phyloP scores from a whole-genome alignment of 1,284 basidiomycete genomes.

The Leccinum subfulvum region DNA sequence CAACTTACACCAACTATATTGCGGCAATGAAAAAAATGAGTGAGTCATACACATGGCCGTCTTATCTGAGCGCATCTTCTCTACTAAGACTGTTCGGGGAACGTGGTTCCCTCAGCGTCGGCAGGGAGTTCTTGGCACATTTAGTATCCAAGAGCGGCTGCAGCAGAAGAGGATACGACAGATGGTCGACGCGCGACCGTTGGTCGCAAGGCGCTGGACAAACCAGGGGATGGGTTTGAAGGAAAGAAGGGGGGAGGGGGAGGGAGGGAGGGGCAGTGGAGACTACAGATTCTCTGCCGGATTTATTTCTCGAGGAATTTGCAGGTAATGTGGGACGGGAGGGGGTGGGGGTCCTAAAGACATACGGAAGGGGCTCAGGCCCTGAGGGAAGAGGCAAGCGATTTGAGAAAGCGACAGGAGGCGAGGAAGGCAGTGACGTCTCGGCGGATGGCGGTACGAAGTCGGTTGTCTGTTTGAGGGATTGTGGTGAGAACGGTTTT shows the following conservation, averaged over 20 bases:
- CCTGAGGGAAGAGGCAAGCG: slow-evolving; percentile 15
- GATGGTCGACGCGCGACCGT: slow-evolving; percentile 39
- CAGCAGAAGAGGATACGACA: slow-evolving; percentile 29
- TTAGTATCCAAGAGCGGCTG: slow-evolving; percentile 9
- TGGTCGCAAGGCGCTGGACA: slow-evolving; percentile 38
- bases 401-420: slow-evolving; percentile 8
- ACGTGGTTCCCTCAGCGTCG: not conserved
- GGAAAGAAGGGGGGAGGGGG: slow-evolving; percentile 28
- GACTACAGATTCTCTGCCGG: slow-evolving; percentile 24
- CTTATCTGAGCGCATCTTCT: not conserved
- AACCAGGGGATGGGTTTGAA: slow-evolving; percentile 21
- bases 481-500: slow-evolving; percentile 1
- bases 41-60: not conserved
- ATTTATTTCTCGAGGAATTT: slow-evolving; percentile 26
- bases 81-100: not conserved
- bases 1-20: not conserved
- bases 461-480: slow-evolving; percentile 1
- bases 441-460: slow-evolving; percentile 11
- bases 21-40: not conserved
- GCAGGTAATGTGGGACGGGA: slow-evolving; percentile 41
- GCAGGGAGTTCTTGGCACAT: slow-evolving; percentile 1
- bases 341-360: slow-evolving; percentile 19
- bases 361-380: slow-evolving; percentile 6
- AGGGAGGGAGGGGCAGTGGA: slow-evolving; percentile 19
- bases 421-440: slow-evolving; percentile 12